Conservation (phyloP, 2,329 filamentous ascomycete genomes). For the Fusarium nelsonii region DNA sequence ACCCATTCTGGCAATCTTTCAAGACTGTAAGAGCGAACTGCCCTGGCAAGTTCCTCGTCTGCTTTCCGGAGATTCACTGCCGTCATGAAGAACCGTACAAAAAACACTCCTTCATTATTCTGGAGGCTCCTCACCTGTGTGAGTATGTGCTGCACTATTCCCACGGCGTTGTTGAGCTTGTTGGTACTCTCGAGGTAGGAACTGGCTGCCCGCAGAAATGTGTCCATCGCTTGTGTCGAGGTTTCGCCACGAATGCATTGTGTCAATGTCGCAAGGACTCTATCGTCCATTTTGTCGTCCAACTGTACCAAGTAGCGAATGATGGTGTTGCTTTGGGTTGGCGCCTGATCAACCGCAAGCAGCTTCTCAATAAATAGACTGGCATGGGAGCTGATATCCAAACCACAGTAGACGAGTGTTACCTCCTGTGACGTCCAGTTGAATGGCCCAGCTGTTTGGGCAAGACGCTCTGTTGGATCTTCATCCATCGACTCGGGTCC, state of each 20-base stretch:
- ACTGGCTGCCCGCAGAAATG: slow-evolving; percentile 69
- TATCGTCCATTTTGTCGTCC: slow-evolving; percentile 62
- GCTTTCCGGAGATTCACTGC: slow-evolving; percentile 49
- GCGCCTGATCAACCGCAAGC: slow-evolving; percentile 71
- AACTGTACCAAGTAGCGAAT: slow-evolving; percentile 68
- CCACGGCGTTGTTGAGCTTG: slow-evolving; percentile 51
- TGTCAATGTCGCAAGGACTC: slow-evolving; percentile 66
- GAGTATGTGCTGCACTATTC: slow-evolving; percentile 59
- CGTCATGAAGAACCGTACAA: slow-evolving; percentile 59
- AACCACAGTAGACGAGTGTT: slow-evolving; percentile 58
- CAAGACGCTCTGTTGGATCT: slow-evolving; percentile 55
- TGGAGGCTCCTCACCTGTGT: slow-evolving; percentile 60
- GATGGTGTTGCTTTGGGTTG: slow-evolving; percentile 65
- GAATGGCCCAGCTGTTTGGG: slow-evolving; percentile 52
- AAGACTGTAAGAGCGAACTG: slow-evolving; percentile 43
- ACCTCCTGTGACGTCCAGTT: slow-evolving; percentile 62
- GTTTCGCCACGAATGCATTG: slow-evolving; percentile 63
- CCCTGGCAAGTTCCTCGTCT: slow-evolving; percentile 42
- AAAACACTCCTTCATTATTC: slow-evolving; percentile 62
- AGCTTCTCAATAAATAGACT: slow-evolving; percentile 76
- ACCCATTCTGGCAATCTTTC: slow-evolving; percentile 60
- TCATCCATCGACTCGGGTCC: slow-evolving; percentile 55
- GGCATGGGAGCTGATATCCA: slow-evolving; percentile 39
- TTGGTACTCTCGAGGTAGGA: slow-evolving; percentile 63
- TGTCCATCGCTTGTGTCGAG: slow-evolving; percentile 59